These are phyloP conservation scores for Gomphus bonarii DNA, from an alignment of 1,284 basidiomycete species.

Conservation along the genomic window DNA sequence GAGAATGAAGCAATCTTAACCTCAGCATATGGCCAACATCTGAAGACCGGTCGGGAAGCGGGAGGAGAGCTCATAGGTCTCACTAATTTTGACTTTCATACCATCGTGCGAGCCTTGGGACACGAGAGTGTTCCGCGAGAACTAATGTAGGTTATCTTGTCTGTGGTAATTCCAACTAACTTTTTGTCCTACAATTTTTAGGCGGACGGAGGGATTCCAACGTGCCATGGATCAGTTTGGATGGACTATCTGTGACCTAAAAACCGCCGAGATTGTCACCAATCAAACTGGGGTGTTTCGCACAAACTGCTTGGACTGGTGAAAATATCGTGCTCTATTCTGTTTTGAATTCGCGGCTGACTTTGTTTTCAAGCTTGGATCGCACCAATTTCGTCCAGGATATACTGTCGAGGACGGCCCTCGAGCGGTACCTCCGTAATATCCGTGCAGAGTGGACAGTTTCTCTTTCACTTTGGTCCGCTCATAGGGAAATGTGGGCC, in stretches of 20 bases:
- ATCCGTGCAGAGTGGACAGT: slow-evolving; percentile 68
- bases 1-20: slow-evolving; percentile 88
- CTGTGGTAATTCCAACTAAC: neutral
- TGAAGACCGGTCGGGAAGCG: slow-evolving; percentile 44
- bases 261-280: slow-evolving; percentile 59
- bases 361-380: slow-evolving; percentile 57
- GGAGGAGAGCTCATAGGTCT: slow-evolving; percentile 55
- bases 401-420: slow-evolving; percentile 68
- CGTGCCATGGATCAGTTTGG: slow-evolving; percentile 74
- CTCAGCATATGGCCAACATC: slow-evolving; percentile 70
- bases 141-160: slow-evolving; percentile 39
- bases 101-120: slow-evolving; percentile 70
- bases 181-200: slow-evolving; percentile 18
- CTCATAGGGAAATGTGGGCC: slow-evolving; percentile 93
- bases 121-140: slow-evolving; percentile 81
- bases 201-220: slow-evolving; percentile 48
- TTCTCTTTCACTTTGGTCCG: slow-evolving; percentile 64
- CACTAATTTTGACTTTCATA: slow-evolving; percentile 94
- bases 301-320: slow-evolving; percentile 96
- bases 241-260: slow-evolving; percentile 70
- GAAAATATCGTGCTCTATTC: slow-evolving; percentile 16
- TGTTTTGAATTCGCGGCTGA: slow-evolving; percentile 12
- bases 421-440: slow-evolving; percentile 66
- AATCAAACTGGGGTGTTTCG: slow-evolving; percentile 87
- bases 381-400: slow-evolving; percentile 98